Conservation (phyloP, 805 yeast species). For the Saccharomycopsis microspora region DNA sequence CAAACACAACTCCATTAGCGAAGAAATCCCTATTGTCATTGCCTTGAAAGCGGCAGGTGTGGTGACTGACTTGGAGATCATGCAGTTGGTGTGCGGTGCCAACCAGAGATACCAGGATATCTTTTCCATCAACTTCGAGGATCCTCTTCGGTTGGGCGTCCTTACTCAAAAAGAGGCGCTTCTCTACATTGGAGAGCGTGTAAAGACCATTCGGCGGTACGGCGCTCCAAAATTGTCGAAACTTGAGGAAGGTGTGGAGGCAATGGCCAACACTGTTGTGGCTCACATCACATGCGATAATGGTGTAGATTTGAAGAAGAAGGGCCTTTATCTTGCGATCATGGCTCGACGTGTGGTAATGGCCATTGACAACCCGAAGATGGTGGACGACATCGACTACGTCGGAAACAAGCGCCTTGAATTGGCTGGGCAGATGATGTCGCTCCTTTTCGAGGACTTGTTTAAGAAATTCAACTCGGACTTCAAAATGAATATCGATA, state of each 20-base stretch:
- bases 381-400: conserved; percentile 98
- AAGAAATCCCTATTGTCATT: conserved; percentile 90
- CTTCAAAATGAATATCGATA: conserved; percentile 89
- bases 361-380: conserved; percentile 88
- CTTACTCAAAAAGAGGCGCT: conserved; percentile 91
- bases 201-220: conserved; percentile 82
- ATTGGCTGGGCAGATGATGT: conserved; percentile 94
- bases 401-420: conserved; percentile 97
- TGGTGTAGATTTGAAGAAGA: conserved; percentile 81
- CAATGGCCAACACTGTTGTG: conserved; percentile 88
- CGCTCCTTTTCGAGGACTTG: conserved; percentile 88
- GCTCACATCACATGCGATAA: conserved; percentile 81
- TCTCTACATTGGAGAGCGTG: conserved; percentile 81
- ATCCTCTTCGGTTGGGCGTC: conserved; percentile 74
- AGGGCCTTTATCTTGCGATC: conserved; percentile 86
- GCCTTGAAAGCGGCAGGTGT: conserved; percentile 93
- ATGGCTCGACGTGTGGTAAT: conserved; percentile 94
- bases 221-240: conserved; percentile 70
- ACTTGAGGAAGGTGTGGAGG: conserved; percentile 93
- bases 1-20: conserved; percentile 91
- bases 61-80: conserved; percentile 81
- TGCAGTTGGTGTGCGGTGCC: conserved; percentile 90
- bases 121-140: conserved; percentile 89
- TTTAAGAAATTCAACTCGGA: conserved; percentile 94
- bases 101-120: conserved; percentile 83